Evolutionary conservation across 768 basidiomycete genomes (phyloP).

Genomic region (Chalciporus sphaerocephalus): DNA sequence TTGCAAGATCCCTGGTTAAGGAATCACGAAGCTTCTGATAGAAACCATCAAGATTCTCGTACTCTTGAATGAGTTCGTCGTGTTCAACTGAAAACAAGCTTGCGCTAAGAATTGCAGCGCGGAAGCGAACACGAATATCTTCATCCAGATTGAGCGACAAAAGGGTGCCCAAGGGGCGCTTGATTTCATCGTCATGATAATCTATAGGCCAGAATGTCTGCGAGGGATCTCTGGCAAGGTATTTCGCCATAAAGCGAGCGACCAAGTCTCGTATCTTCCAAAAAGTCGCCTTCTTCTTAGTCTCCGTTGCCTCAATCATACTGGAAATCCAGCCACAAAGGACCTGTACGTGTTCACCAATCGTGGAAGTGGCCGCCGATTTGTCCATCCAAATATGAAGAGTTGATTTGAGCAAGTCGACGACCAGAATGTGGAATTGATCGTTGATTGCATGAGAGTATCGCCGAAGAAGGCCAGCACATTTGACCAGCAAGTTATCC

Average conservation of each 20-base stretch:
- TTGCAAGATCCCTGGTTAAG: conserved; percentile 42
- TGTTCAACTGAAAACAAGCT: conserved; percentile 47
- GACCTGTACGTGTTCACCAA: conserved; percentile 42
- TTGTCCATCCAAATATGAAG: conserved; percentile 52
- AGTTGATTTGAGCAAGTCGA: conserved; percentile 65
- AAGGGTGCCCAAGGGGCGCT: conserved; percentile 45
- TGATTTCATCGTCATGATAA: conserved; percentile 26
- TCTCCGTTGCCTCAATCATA: conserved; percentile 35
- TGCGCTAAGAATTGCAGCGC: conserved; percentile 58
- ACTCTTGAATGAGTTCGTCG: conserved; percentile 27
- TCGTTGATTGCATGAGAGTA: conserved; percentile 58
- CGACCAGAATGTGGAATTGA: conserved; percentile 46
- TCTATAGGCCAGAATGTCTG: conserved; percentile 45
- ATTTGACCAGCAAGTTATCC: conserved; percentile 47
- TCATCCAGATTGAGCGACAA: conserved; percentile 56
- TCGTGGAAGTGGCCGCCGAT: conserved; percentile 27
- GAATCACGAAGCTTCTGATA: conserved; percentile 47
- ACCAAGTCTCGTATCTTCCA: conserved; percentile 70
- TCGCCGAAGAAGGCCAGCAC: conserved; percentile 47
- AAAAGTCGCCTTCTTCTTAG: conserved; percentile 40
- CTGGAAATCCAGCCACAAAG: conserved; percentile 55
- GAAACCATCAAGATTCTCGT: conserved; percentile 23
- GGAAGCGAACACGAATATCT: conserved; percentile 83
- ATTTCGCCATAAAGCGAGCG: conserved; percentile 61
- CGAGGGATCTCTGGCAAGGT: conserved; percentile 54